Base-by-base conservation (phyloP, 805 yeast genomes). In the Lipomyces yamadae region DNA sequence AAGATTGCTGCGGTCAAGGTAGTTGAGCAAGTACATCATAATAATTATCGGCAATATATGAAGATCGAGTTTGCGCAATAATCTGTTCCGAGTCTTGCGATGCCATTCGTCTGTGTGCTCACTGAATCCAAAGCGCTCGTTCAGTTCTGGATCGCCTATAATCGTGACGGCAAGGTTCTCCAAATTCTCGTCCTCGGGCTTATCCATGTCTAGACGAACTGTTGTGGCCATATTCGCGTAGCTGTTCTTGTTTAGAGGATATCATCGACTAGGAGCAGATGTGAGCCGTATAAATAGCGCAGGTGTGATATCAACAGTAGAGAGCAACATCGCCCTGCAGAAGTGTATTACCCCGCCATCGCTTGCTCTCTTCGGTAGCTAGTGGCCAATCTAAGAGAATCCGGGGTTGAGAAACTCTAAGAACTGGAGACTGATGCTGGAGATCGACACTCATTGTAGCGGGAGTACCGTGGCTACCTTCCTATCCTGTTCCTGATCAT, bases 1-100 rank as follows among this genome's bases (percentile, higher is more conserved):
- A 60, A 82, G 80, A 68, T 82, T 82, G 37, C 81, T 81, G 61
- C 81, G 80, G 70, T 83, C 84, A 64, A 82, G 75, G 24, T 81
- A 81, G 48, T 70, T 72, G n/a, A 73, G 63, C 39, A 72, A 39
- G 62, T 72, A 72, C 35, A 72, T 37, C 15, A 71, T 37, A 50
- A 65, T 66, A 18, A 72, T 61, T 56, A 72, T 37, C 13, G 74
- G 70, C 64, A 73, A 58, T n/a, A 72, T 35, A 68, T 68, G 34
- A 60, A 45, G 34, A 30, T 52, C 55, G 55, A 52, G 55, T 32
- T 52, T 52, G 55, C 33, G 55, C n/a, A 52, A 52, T 32, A 70
- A 78, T 64, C 78, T 82, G 62, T 72, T 52, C n/a, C 58, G 58
- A 13, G 39, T n/a, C 48, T 37, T 34, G 30, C 39, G 32, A 18